These are phyloP conservation scores for Tranzscheliella williamsii DNA, from an alignment of 1,284 basidiomycete genomes.

Conservation along the genomic window DNA sequence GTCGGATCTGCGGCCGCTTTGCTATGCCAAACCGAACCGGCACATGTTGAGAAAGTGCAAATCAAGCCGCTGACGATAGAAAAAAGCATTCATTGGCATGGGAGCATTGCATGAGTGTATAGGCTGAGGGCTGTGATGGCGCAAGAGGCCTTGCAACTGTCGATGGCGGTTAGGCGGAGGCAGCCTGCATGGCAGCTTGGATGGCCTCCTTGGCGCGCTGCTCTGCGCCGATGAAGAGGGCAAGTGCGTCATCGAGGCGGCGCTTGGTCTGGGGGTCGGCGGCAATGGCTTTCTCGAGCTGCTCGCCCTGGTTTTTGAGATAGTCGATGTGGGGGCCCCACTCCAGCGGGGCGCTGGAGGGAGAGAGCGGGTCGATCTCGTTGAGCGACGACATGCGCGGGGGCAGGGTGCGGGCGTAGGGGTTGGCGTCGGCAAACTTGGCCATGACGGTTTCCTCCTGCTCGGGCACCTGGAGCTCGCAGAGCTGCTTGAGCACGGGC, in stretches of 20 bases:
- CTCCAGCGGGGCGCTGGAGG: conserved; percentile 1
- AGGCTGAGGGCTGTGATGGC: too few species aligned
- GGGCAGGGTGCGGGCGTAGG: conserved; percentile 1
- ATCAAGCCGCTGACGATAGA: too few species aligned
- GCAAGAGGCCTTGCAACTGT: too few species aligned
- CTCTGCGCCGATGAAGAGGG: conserved; percentile 33
- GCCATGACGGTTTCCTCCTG: conserved; percentile 3
- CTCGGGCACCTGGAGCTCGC: conserved; percentile 11
- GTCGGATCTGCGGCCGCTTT: too few species aligned
- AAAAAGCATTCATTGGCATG: too few species aligned
- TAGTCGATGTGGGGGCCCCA: conserved; percentile 17
- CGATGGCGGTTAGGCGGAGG: not conserved
- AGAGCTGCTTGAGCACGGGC: conserved; percentile 24
- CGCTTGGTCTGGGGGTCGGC: conserved; percentile 17
- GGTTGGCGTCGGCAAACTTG: conserved; percentile 4
- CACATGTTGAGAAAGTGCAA: too few species aligned
- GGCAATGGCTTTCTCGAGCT: conserved; percentile 17
- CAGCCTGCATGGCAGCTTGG: conserved; percentile 8
- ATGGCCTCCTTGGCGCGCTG: conserved; percentile 11
- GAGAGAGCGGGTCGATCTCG: conserved; percentile 21
- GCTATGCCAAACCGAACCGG: too few species aligned
- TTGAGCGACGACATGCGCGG: conserved; percentile 6
- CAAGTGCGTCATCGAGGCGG: conserved; percentile 26
- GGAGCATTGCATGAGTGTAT: too few species aligned
- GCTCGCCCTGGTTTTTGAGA: conserved; percentile 18